Evolutionary conservation across 495 filamentous ascomycete genomes (phyloP).

Genomic region (Aspergillus haitiensis): DNA sequence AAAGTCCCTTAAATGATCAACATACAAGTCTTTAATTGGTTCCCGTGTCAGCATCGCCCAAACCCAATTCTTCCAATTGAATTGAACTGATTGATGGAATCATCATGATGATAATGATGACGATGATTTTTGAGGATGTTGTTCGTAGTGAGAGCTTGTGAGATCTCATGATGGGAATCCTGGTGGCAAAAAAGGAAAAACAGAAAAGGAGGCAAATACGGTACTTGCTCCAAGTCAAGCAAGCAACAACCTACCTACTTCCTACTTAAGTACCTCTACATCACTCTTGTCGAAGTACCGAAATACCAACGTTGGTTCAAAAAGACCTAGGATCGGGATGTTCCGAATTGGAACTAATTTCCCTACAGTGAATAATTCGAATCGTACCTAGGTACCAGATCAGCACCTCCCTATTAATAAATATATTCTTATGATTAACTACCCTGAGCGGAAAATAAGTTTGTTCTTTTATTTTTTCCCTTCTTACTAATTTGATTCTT

Average conservation of each 20-base stretch:
- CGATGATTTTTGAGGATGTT: too few species aligned
- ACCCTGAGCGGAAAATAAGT: too few species aligned
- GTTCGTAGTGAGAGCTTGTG: too few species aligned
- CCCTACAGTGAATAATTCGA: not conserved
- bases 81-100: not conserved
- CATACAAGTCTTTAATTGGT: not conserved
- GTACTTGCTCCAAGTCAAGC: too few species aligned
- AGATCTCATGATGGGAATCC: not conserved
- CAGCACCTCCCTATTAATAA: too few species aligned
- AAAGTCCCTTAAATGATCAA: not conserved
- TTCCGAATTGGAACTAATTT: slow-evolving; percentile 1
- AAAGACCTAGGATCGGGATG: slow-evolving; percentile 1
- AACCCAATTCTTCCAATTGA: not conserved
- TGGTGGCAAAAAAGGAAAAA: not conserved
- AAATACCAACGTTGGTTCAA: not conserved
- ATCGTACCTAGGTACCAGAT: too few species aligned
- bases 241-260: too few species aligned
- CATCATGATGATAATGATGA: not conserved
- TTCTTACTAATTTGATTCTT: too few species aligned
- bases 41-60: not conserved
- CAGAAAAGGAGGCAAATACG: not conserved
- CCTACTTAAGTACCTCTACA: not conserved
- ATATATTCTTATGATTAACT: too few species aligned
- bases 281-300: not conserved
- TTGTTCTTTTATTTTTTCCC: too few species aligned